Base-by-base conservation (phyloP, 2,329 filamentous ascomycete genomes). In the Ophiostoma pallidulum region DNA sequence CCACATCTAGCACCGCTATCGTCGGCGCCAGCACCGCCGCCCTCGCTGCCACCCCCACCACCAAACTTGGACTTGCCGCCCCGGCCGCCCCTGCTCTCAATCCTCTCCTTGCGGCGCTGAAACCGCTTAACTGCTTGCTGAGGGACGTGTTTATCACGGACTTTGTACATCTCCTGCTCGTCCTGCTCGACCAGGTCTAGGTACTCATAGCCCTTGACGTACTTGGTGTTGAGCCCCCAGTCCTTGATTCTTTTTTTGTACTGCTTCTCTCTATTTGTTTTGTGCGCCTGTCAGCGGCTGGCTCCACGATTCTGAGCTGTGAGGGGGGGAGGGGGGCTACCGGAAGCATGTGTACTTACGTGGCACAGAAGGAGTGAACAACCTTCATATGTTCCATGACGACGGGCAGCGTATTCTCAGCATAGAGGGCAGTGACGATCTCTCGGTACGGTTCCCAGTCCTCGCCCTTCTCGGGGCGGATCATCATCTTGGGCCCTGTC, bases 331-430 rank as follows among this genome's bases (percentile, higher is more conserved):
- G n/a, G n/a, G n/a, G n/a, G n/a, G n/a, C 7, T n/a, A 41, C 4
- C 16, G 24, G 7, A 22, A 10, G 4, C 36, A n/a, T 18, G 22
- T 32, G n/a, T 18, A 45, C 58, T 45, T 40, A 63, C 61, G 61
- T 63, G 10, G 59, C 61, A 20, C 59, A 59, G 55, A 63, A 63
- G 37, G 36, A 45, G 41, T 62, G 56, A 1, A 47, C 48, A 12
- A 32, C 38, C 33, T 62, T 52, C 61, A 63, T 63, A 32, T 66
- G 60, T n/a, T 58, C 57, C 57, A 66, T 65, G 28, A 64, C 64
- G 10, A 65, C 60, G 26, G 64, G 63, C 16, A 66, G 57, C 51
- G 62, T 66, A 53, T 64, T 61, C 19, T 56, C 56, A 31, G 53
- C 57, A 52, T 63, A 63, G 8, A 62, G 53, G 16, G 56, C 49